A percentile compares a stretch with the other conserved stretches of the same genome.
These are phyloP conservation scores for Fagopyrum tataricum DNA, from an alignment of 148 eudicot genomes.

Conservation along the genomic window DNA sequence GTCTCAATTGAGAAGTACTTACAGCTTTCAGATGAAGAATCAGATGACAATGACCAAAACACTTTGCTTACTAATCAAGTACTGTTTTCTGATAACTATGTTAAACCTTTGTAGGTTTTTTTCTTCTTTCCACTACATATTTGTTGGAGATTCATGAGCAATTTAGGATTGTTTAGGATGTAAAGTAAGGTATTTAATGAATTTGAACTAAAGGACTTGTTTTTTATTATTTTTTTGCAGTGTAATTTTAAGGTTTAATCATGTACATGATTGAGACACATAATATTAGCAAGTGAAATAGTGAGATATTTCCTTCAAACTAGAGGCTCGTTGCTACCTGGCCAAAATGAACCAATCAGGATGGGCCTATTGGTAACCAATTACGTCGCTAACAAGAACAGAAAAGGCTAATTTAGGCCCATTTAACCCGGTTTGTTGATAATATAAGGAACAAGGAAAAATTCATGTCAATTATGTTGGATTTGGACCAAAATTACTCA, in stretches of 20 bases:
- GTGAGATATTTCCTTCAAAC: background rate
- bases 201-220: no score
- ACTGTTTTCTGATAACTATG: background rate
- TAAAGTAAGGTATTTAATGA: background rate
- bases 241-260: background rate
- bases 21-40: background rate
- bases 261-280: background rate
- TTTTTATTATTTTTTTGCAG: no score
- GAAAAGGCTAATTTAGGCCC: background rate
- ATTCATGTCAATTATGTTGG: background rate
- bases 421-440: background rate
- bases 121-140: background rate
- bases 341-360: background rate
- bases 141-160: background rate
- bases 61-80: background rate
- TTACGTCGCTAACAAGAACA: background rate
- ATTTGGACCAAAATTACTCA: background rate
- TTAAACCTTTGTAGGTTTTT: background rate
- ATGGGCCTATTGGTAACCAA: background rate
- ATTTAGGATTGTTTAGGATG: background rate
- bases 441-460: background rate
- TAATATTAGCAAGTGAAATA: background rate
- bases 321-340: background rate
- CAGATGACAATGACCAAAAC: background rate
- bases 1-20: constrained; percentile 5